phyloP scores from a whole-genome alignment of 768 basidiomycete species.

The Leccinum aurantiacum region DNA sequence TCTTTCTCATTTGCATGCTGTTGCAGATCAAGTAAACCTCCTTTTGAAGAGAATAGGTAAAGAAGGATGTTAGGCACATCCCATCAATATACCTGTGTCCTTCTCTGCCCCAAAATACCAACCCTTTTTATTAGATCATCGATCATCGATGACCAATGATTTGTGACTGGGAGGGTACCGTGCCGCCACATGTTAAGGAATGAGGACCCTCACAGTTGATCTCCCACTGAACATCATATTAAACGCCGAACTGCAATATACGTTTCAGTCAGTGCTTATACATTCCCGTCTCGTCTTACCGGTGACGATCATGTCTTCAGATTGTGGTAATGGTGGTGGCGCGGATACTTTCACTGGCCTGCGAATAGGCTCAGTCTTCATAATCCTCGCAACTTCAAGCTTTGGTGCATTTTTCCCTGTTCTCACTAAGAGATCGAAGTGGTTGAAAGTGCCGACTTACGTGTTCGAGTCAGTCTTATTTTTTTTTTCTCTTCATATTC shows the following conservation, averaged over 20 bases:
- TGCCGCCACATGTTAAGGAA: background rate
- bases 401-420: constrained; percentile 73
- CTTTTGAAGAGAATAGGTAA: constrained; percentile 28
- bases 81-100: background rate
- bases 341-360: constrained; percentile 48
- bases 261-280: background rate
- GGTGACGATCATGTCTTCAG: constrained; percentile 24
- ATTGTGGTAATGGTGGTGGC: constrained; percentile 56
- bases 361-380: constrained; percentile 72
- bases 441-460: constrained; percentile 38
- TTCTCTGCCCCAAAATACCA: background rate
- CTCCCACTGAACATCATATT: constrained; percentile 13
- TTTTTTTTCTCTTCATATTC: background rate
- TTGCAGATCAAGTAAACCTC: constrained; percentile 43
- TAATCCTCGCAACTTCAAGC: constrained; percentile 62
- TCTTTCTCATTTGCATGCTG: constrained; percentile 35
- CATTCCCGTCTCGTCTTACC: background rate
- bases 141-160: background rate
- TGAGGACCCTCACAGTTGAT: constrained; percentile 30
- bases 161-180: constrained; percentile 27
- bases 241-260: background rate
- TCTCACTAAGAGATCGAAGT: constrained; percentile 49
- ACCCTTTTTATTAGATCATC: background rate
- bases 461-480: constrained; percentile 67
- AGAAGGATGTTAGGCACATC: constrained; percentile 11